A percentile compares a stretch with the other conserved stretches of the same genome.
Conservation (phyloP, 2,329 filamentous ascomycete species). For the Apiospora aurea region DNA sequence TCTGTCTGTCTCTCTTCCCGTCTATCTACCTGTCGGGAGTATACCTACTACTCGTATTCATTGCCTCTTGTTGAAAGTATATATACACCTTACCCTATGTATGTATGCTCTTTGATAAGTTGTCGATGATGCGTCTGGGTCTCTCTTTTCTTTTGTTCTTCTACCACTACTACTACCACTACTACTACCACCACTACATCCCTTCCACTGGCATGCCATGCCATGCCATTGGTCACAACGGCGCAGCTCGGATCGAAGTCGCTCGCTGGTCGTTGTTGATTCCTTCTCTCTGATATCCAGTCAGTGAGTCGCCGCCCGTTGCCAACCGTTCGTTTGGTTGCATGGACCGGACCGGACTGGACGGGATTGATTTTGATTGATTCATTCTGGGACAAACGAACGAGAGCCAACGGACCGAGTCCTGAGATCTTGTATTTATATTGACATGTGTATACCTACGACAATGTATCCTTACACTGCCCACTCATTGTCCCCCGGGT, state of each 20-base stretch:
- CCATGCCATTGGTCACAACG: neutral
- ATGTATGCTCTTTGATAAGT: neutral
- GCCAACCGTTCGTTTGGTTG: neutral
- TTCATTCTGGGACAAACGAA: neutral
- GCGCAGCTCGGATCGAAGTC: neutral
- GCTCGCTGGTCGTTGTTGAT: neutral
- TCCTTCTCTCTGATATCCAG: neutral
- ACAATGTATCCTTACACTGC: constrained; percentile 13
- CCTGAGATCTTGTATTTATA: neutral
- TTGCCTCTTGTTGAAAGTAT: neutral
- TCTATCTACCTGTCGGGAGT: neutral
- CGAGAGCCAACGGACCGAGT: neutral
- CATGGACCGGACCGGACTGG: neutral
- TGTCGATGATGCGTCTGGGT: neutral
- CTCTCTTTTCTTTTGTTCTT: neutral
- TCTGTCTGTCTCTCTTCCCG: neutral
- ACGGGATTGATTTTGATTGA: neutral
- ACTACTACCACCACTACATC: neutral
- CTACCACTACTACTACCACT: neutral
- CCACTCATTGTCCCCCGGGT: neutral
- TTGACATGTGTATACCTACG: neutral
- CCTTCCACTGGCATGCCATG: neutral
- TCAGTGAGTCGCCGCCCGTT: neutral
- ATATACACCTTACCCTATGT: neutral
- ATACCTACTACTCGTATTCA: neutral